Base-by-base conservation (phyloP, 2,329 filamentous ascomycete species). In the Cladophialophora exuberans region DNA sequence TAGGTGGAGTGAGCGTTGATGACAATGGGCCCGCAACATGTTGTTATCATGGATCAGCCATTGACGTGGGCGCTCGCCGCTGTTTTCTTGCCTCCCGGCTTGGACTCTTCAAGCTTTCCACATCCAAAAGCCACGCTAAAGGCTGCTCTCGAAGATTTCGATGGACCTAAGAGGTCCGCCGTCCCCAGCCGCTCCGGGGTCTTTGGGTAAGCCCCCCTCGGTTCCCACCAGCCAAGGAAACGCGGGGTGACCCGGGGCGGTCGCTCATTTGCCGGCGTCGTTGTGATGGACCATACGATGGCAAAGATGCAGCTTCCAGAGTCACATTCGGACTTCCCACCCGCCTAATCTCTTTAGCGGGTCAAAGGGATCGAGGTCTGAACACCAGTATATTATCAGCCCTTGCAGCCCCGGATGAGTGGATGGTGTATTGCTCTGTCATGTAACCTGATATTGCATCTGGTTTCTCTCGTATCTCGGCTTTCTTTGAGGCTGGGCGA, bases 101-200 rank as follows among this genome's bases (percentile, higher is more conserved):
- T 7, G n/a, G 28, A 28, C 42, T 20, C n/a, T 15, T 28, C 39
- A 51, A 51, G 48, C 48, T 43, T 50, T 30, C 26, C 48, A 38
- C 18, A 15, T 28, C 48, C 48, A 25, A 39, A 26, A 39, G n/a
- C n/a, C 33, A n/a, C 46, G 46, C 46, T 49, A 49, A 49, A 49
- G 46, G n/a, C 26, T 49, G 26, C 31, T 28, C 23, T 15, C 38
- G n/a, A 23, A 49, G 18, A 35, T 17, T 28, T 20, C 17, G 23
- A 41, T 25, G 26, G 46, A 11, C 46, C 18, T 20, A 18, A 20
- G 25, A 13, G 15, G n/a, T 38, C 31, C 10, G 15, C 17, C 23
- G 3, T 23, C 15, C 33, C 30, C 23, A 9, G 18, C 20, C 15
- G 36, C 23, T 39, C 33, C 23, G 42, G 39, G 13, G 39, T n/a